Percentiles rank a stretch among this genome's conserved stretches.
These are phyloP conservation scores for Fomitopsis pinicola DNA, from an alignment of 1,284 basidiomycete genomes.

Conservation along the genomic window DNA sequence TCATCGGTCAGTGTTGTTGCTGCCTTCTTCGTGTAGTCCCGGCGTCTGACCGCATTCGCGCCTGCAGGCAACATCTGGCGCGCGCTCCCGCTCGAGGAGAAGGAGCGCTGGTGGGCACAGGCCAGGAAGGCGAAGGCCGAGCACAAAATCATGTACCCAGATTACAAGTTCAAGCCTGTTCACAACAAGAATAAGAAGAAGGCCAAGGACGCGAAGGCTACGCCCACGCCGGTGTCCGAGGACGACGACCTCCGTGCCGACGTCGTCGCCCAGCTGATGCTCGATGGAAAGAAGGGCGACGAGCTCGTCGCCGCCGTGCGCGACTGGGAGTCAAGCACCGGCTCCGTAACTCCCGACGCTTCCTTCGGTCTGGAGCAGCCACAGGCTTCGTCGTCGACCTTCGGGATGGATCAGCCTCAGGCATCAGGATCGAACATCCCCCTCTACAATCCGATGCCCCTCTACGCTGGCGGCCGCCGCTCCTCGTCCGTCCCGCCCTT, in stretches of 20 bases:
- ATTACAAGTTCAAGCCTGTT: conserved; percentile 67
- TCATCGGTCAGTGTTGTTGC: conserved; percentile 45
- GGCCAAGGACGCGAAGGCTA: conserved; percentile 24
- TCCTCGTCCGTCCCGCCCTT: conserved; percentile 66
- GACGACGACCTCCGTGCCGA: conserved; percentile 37
- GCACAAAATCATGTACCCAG: conserved; percentile 59
- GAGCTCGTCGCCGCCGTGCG: conserved; percentile 63
- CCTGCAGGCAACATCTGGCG: conserved; percentile 65
- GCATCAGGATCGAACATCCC: neutral
- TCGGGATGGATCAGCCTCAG: conserved; percentile 5
- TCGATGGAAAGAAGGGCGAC: conserved; percentile 39
- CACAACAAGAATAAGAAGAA: conserved; percentile 55
- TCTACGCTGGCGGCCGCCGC: conserved; percentile 41
- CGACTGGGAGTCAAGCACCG: conserved; percentile 39
- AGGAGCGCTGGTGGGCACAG: conserved; percentile 58
- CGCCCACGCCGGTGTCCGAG: conserved; percentile 30
- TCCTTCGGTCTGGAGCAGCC: conserved; percentile 4
- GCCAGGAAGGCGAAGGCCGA: conserved; percentile 66
- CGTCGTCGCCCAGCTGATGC: conserved; percentile 53
- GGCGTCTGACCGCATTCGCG: neutral
- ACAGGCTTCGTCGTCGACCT: conserved; percentile 3
- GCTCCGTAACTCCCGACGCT: conserved; percentile 16
- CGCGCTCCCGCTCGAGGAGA: conserved; percentile 60
- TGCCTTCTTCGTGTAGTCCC: neutral
- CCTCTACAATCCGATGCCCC: conserved; percentile 11